Conservation (phyloP, 2,329 filamentous ascomycete genomes). For the Xylaria sp. region DNA sequence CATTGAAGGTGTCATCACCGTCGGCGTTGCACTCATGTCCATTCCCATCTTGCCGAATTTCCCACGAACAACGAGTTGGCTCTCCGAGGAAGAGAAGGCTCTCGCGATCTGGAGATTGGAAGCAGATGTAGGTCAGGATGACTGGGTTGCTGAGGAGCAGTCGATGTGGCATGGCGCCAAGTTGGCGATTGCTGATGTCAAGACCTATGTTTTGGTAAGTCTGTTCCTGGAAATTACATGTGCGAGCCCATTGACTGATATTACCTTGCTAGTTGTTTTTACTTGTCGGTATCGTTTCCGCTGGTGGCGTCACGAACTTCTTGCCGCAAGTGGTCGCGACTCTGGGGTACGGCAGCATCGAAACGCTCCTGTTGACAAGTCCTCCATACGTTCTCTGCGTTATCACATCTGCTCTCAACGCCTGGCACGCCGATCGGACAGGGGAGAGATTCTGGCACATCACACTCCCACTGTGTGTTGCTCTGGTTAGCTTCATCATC, state of each 20-base stretch:
- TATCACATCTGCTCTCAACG: slow-evolving; percentile 58
- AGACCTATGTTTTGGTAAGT: slow-evolving; percentile 54
- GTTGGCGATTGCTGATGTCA: slow-evolving; percentile 52
- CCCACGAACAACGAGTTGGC: slow-evolving; percentile 54
- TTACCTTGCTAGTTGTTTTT: slow-evolving; percentile 40
- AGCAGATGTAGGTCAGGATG: slow-evolving; percentile 60
- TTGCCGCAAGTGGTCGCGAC: slow-evolving; percentile 66
- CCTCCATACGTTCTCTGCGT: slow-evolving; percentile 61
- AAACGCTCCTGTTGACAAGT: slow-evolving; percentile 57
- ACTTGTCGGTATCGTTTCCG: slow-evolving; percentile 52
- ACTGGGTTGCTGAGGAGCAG: slow-evolving; percentile 55
- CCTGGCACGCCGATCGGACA: slow-evolving; percentile 65
- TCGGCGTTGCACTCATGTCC: slow-evolving; percentile 52
- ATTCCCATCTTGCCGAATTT: slow-evolving; percentile 63
- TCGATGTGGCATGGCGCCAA: slow-evolving; percentile 50
- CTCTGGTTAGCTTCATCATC: slow-evolving; percentile 61
- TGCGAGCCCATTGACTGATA: slow-evolving; percentile 3
- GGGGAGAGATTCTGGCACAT: slow-evolving; percentile 69
- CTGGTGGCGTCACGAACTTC: slow-evolving; percentile 60
- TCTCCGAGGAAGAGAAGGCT: slow-evolving; percentile 50
- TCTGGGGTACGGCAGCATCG: slow-evolving; percentile 56
- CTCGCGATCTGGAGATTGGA: slow-evolving; percentile 57
- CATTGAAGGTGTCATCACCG: slow-evolving; percentile 62
- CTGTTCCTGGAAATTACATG: neutral
- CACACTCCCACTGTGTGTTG: slow-evolving; percentile 54